phyloP scores from a whole-genome alignment of 1,139 yeast species.

The Nakaseomyces glabratus region DNA sequence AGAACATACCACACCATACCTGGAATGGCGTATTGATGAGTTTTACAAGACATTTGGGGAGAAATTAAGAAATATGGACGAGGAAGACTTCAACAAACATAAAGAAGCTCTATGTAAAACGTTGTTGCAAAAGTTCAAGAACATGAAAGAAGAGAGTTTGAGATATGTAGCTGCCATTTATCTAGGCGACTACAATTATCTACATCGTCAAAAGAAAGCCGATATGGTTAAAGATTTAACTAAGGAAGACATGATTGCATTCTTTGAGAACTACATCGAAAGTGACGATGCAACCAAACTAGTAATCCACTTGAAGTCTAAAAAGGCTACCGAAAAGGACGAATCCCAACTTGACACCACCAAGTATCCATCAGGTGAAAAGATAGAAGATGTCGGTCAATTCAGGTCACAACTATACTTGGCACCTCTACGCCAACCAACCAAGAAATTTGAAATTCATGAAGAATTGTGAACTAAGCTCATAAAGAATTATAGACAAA shows the following conservation, averaged over 20 bases:
- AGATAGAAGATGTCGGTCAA: conserved; percentile 33
- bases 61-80: conserved; percentile 40
- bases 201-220: conserved; percentile 48
- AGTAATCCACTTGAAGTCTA: conserved; percentile 63
- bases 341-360: conserved; percentile 19
- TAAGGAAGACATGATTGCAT: conserved; percentile 47
- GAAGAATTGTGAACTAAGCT: not conserved
- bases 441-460: conserved; percentile 19
- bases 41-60: conserved; percentile 39
- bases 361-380: conserved; percentile 33
- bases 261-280: conserved; percentile 43
- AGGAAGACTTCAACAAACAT: conserved; percentile 58
- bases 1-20: conserved; percentile 64
- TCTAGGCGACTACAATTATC: conserved; percentile 72
- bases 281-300: conserved; percentile 40
- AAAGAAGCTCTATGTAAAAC: conserved; percentile 58
- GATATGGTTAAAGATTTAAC: conserved; percentile 44
- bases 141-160: conserved; percentile 63
- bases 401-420: conserved; percentile 38
- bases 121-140: conserved; percentile 64
- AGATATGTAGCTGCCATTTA: conserved; percentile 60
- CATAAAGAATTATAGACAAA: not conserved
- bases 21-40: conserved; percentile 67
- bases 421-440: conserved; percentile 40
- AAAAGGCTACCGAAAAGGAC: conserved; percentile 29